phyloP scores from a whole-genome alignment of 345 rosid genomes.

The Iberis pinnata region DNA sequence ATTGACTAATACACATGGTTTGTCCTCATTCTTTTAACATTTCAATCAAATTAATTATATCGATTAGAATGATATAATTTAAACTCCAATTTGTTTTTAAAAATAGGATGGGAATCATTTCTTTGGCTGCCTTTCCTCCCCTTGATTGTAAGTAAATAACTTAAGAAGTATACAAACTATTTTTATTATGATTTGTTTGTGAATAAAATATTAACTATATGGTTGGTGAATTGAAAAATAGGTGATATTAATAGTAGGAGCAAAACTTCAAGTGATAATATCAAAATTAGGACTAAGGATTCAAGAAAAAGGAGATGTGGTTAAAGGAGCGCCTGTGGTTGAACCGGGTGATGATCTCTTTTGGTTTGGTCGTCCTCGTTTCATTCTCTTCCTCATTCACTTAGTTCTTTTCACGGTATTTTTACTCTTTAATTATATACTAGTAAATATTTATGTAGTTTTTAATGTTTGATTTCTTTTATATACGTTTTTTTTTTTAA shows the following conservation, averaged over 20 bases:
- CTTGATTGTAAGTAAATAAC: conserved; percentile 53
- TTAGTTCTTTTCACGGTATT: conserved; percentile 82
- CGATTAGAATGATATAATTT: background rate
- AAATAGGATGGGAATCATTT: conserved; percentile 59
- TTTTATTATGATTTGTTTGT: background rate
- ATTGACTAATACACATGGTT: conserved; percentile 75
- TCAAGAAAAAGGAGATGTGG: conserved; percentile 81
- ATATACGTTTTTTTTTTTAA: background rate
- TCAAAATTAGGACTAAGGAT: conserved; percentile 70
- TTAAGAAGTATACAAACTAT: no score
- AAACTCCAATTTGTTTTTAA: background rate
- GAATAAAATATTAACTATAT: background rate
- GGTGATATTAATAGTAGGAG: conserved; percentile 59
- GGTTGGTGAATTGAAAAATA: background rate
- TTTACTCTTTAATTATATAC: no score
- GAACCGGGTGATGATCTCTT: conserved; percentile 85
- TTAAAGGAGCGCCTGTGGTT: conserved; percentile 86
- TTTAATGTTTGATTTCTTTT: background rate
- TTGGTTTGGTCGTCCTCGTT: conserved; percentile 87
- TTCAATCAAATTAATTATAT: background rate
- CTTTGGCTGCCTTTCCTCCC: conserved; percentile 88
- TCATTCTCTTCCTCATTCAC: conserved; percentile 80
- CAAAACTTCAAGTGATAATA: conserved; percentile 85
- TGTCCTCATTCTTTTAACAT: conserved; percentile 10
- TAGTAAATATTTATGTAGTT: background rate